Base-by-base conservation (phyloP, 2,329 filamentous ascomycete genomes). In the Alternaria hordeiaustralica region DNA sequence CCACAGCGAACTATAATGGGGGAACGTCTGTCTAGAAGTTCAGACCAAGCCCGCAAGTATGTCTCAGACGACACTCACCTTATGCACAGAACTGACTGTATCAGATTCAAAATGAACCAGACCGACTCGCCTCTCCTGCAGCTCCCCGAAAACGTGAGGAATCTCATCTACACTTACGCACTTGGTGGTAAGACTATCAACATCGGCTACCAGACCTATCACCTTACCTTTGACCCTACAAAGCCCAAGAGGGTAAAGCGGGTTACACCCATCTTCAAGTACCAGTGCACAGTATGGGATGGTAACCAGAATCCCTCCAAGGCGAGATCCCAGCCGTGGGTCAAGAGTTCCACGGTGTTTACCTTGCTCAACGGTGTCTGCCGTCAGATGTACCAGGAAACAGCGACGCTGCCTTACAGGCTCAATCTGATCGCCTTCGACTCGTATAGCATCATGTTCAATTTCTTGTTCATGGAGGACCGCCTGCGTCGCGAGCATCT, bases 371-470 rank as follows among this genome's bases (percentile, higher is more conserved):
- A 69, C 47, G 54, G 56, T 13, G 65, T 78, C 9, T 76, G 74
- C 54, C 72, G 75, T 10, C 76, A 78, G 47, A 54, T 78, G 13
- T 75, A 77, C 41, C 21, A 67, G 21, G 76, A 78, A 63, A 77
- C 76, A 5, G 69, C 70, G 15, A 57, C 49, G 4, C 45, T 78
- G 9, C 75, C 75, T 0, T 78, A 71, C 46, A 64, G 67, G 44
- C 62, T 74, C 5, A 76, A 75, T 44, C 23, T 55, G 5, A 65
- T 76, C 15, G 67, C 63, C 6, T 77, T 78, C 47, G 60, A 53
- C 13, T 66, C 64, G 4, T 41, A 71, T 36, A 69, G 67, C 43
- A 65, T 63, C 50, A 70, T 77, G 71, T 65, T 73, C 57, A 77
- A 78, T 45, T 77, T 77, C 41, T 12, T 78, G 15, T 57, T 70